phyloP scores from a whole-genome alignment of 1,284 basidiomycete species.

The Apiotrichum akiyoshidainum region DNA sequence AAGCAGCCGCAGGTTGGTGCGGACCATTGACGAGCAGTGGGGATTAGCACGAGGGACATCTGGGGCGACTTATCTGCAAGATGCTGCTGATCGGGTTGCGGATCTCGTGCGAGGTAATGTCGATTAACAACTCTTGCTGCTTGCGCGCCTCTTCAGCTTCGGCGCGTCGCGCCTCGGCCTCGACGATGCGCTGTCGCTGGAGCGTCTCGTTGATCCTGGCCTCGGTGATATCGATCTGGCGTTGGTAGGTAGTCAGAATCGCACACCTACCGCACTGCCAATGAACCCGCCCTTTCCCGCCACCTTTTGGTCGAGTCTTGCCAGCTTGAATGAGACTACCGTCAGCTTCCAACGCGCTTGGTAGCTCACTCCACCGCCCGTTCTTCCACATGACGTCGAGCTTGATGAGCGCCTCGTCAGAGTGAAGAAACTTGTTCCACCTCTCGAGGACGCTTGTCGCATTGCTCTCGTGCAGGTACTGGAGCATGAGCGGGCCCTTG shows the following conservation, averaged over 20 bases:
- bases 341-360: too few species aligned
- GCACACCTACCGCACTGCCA: constrained; percentile 17
- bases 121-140: constrained; percentile 49
- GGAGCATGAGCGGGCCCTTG: constrained; percentile 20
- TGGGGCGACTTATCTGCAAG: constrained; percentile 14
- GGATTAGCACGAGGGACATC: too few species aligned
- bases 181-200: constrained; percentile 38
- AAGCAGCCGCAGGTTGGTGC: constrained; percentile 39
- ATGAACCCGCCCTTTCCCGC: constrained; percentile 28
- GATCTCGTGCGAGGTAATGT: constrained; percentile 49
- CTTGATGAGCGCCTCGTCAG: too few species aligned
- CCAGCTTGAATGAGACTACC: too few species aligned
- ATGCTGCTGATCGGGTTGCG: constrained; percentile 27
- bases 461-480: constrained; percentile 4
- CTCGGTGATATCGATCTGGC: constrained; percentile 44
- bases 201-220: constrained; percentile 42
- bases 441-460: too few species aligned
- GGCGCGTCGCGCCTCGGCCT: constrained; percentile 42
- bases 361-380: too few species aligned
- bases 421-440: too few species aligned
- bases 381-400: too few species aligned
- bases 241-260: constrained; percentile 24
- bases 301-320: constrained; percentile 18
- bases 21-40: constrained; percentile 43
- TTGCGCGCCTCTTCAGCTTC: constrained; percentile 48